These are phyloP conservation scores for Cystobasidium ongulense DNA, from an alignment of 768 basidiomycete species.

Conservation along the genomic window DNA sequence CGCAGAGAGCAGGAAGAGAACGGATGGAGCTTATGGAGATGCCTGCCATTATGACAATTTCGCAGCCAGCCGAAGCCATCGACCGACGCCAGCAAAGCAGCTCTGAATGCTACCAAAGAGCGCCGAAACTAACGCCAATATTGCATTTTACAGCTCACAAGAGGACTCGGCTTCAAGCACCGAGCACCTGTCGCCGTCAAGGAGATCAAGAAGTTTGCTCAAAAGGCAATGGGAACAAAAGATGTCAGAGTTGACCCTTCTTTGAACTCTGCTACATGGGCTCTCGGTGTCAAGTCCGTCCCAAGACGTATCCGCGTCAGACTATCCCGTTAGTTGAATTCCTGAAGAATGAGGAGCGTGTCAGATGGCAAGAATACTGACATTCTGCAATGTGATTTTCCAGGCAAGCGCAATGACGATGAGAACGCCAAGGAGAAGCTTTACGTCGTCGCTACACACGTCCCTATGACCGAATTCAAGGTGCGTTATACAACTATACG, in stretches of 20 bases:
- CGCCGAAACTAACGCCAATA: background rate
- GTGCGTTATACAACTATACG: constrained; percentile 48
- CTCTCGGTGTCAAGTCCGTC: constrained; percentile 82
- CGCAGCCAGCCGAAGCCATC: background rate
- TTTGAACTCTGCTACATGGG: constrained; percentile 88
- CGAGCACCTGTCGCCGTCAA: constrained; percentile 94
- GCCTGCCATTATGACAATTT: background rate
- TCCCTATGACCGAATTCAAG: constrained; percentile 64
- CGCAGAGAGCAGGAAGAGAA: too few relatives aligned
- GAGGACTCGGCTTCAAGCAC: constrained; percentile 92
- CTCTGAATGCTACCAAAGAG: background rate
- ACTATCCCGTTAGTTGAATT: constrained; percentile 67
- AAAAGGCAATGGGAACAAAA: constrained; percentile 86
- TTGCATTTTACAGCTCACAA: constrained; percentile 74
- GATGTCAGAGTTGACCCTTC: constrained; percentile 92
- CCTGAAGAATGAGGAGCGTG: background rate
- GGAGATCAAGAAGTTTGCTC: constrained; percentile 81
- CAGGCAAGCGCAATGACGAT: constrained; percentile 97
- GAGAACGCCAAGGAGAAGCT: constrained; percentile 98
- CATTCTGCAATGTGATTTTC: too few relatives aligned
- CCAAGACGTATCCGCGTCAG: constrained; percentile 86
- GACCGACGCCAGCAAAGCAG: background rate
- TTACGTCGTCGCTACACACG: constrained; percentile 77
- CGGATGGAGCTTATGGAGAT: too few relatives aligned
- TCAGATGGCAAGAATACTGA: background rate